Evolutionary conservation across 495 filamentous ascomycete species (phyloP).

Genomic region (Acidomyces sp.): DNA sequence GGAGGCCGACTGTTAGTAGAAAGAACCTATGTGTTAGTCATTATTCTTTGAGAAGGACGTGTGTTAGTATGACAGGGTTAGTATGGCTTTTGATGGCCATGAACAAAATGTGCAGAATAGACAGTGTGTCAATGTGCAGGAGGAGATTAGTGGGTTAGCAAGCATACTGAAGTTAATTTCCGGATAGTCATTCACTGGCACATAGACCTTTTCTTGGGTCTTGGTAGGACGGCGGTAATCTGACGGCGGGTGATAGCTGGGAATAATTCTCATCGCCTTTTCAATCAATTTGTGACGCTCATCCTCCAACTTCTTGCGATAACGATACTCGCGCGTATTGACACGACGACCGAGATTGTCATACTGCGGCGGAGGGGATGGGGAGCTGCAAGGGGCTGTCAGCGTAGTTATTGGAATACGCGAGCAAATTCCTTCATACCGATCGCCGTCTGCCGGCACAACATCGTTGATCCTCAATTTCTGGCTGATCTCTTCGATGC

Average conservation of each 20-base stretch:
- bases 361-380: constrained; percentile 90
- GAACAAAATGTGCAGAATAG: constrained; percentile 11
- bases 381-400: constrained; percentile 50
- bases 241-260: constrained; percentile 93
- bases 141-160: constrained; percentile 82
- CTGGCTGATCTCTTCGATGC: constrained; percentile 97
- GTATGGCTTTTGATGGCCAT: constrained; percentile 21
- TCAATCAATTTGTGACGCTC: constrained; percentile 96
- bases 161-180: constrained; percentile 99
- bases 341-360: constrained; percentile 97
- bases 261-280: constrained; percentile 95
- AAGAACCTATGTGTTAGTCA: constrained; percentile 85
- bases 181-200: constrained; percentile 99
- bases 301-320: constrained; percentile 93
- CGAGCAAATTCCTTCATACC: constrained; percentile 42
- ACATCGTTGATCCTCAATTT: constrained; percentile 98
- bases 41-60: constrained; percentile 24
- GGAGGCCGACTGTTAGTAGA: constrained; percentile 94
- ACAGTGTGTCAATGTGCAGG: constrained; percentile 37
- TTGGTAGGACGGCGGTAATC: constrained; percentile 97
- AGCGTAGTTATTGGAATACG: constrained; percentile 8
- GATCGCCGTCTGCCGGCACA: constrained; percentile 83
- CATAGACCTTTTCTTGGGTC: constrained; percentile 99
- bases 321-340: constrained; percentile 94
- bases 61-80: constrained; percentile 41